Conservation (phyloP, 306 rosid species). For the Castanospermum australe region DNA sequence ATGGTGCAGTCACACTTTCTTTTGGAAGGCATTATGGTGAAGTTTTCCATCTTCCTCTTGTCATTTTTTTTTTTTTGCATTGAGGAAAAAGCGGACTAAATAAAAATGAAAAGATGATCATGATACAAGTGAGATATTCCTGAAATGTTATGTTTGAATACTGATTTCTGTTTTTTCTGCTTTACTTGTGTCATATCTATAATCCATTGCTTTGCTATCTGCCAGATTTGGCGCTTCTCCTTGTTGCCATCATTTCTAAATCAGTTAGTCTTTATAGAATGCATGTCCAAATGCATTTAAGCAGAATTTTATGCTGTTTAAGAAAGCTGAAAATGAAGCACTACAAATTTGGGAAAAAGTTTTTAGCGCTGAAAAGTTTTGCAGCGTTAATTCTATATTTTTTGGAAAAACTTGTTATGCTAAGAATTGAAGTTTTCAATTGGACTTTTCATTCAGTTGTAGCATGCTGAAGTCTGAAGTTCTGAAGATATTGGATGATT, state of each 20-base stretch:
- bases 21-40: slow-evolving; percentile 95
- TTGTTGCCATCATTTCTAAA: neutral
- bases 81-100: neutral
- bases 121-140: neutral
- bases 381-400: neutral
- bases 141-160: neutral
- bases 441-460: neutral
- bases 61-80: neutral
- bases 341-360: neutral
- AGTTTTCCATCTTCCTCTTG: slow-evolving; percentile 16
- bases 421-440: neutral
- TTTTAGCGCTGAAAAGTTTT: neutral
- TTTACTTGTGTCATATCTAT: neutral
- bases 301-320: too few relatives aligned
- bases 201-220: neutral
- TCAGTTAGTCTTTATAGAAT: neutral
- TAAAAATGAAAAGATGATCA: neutral
- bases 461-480: neutral
- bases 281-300: neutral
- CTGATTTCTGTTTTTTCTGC: neutral
- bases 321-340: too few relatives aligned
- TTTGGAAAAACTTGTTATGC: neutral
- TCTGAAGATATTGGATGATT: too few relatives aligned
- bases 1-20: slow-evolving; percentile 83
- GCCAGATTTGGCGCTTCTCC: neutral